Evolutionary conservation across 1,139 yeast genomes (phyloP), one percentile per base, ranked within the genome.

Genomic region (Lodderomyces orthopsilosis): DNA sequence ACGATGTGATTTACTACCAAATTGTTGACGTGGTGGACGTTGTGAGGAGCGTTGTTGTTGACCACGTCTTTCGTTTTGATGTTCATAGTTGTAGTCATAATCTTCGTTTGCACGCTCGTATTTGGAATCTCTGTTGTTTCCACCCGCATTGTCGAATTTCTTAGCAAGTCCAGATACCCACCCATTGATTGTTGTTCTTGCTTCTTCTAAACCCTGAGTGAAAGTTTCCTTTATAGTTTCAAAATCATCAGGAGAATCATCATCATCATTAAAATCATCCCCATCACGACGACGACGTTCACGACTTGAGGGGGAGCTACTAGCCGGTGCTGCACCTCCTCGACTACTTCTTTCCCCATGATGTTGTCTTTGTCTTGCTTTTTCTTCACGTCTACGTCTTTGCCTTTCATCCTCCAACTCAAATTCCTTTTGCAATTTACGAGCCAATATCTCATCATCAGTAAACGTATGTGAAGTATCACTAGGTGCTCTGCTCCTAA

Each of bases 361-460:
- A 21, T 33, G 15, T 34, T 24, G 35, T 44, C 40, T 39, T 22
- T 45, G 43, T 30, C 35, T 26, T 24, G 28, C 40, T 23, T 36
- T 38, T 28, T 49, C 58, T 37, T 42, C 53, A 35, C 50, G 51
- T 42, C 51, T 52, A 32, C 54, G 50, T 47, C 63, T 53, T 47
- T 70, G 61, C 49, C 64, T 54, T 46, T 66, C 63, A 49, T 71
- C 77, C 52, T 73, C 77, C 46, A 62, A 54, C 54, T 73, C 85
- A 60, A 76, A 86, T 56, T 86, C 83, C 54, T 80, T 80, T 48
- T 93, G 95, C 54, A 93, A 70, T 57, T 78, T 74, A 50, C 95
- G 78, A 2, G 98, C 98, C 52, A 91, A 71, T 24, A 79, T 68
- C 61, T 89, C 98, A 62, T 93, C 98, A 44, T 84, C 85, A 49